Percentiles rank a stretch among this genome's conserved stretches.
phyloP scores from a whole-genome alignment of 352 stramenopile genomes.

The Globisporangium emineosum region DNA sequence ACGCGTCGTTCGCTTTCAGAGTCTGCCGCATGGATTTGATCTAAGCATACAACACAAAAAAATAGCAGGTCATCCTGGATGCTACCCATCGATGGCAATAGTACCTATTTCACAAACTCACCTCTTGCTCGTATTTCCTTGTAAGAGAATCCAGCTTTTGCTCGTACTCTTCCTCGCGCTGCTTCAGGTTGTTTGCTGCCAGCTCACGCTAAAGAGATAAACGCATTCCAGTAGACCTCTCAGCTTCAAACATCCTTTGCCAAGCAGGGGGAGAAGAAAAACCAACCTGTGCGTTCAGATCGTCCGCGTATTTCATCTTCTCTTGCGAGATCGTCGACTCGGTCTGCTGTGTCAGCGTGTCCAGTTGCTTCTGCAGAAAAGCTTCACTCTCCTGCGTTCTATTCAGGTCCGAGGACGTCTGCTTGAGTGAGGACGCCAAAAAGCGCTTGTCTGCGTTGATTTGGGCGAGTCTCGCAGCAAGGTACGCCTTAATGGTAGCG shows the following conservation, averaged over 20 bases:
- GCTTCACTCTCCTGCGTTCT: conserved; percentile 38
- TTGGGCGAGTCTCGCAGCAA: conserved; percentile 87
- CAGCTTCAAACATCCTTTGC: not conserved
- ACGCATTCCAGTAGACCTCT: not conserved
- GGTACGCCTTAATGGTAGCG: conserved; percentile 87
- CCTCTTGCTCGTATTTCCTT: conserved; percentile 64
- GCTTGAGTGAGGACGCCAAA: conserved; percentile 37
- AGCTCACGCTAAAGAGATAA: conserved; percentile 31
- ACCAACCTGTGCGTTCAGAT: conserved; percentile 48
- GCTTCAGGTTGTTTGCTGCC: conserved; percentile 43
- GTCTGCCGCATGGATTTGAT: conserved; percentile 39
- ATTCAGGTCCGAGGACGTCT: conserved; percentile 43
- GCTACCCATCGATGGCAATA: not conserved
- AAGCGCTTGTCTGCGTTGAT: conserved; percentile 49
- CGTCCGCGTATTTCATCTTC: conserved; percentile 66
- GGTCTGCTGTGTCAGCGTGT: conserved; percentile 45
- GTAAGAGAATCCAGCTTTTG: conserved; percentile 63
- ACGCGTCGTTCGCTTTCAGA: conserved; percentile 44
- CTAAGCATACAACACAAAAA: conserved; percentile 21
- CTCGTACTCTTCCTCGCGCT: conserved; percentile 59
- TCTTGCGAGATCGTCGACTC: conserved; percentile 59
- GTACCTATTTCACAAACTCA: conserved; percentile 19
- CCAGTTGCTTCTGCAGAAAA: conserved; percentile 49
- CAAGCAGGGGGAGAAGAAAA: not conserved
- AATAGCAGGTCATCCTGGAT: not conserved